Evolutionary conservation across 2,329 filamentous ascomycete genomes (phyloP), one percentile per base, ranked within the genome.

Genomic region (Aspergillus chevalieri): DNA sequence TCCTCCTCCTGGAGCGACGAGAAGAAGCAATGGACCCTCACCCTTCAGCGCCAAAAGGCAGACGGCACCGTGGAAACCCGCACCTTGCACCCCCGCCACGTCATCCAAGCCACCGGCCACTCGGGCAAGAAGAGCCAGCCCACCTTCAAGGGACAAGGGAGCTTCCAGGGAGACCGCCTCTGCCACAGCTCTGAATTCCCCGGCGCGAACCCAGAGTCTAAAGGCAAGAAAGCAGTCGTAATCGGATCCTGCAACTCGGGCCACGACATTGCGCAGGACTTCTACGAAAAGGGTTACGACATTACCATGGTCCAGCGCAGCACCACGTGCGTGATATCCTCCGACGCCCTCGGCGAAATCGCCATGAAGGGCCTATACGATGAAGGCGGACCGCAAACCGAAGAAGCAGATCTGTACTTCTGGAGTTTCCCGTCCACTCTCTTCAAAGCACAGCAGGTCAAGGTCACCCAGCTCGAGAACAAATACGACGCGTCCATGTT

Each of bases 221-320:
- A 72, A 15, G 77, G 77, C 1, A 84, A 82, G 61, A 83, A 79
- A 52, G 84, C 80, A 0, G 68, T 87, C 1, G 78, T 89, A 0
- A 74, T 88, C 0, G 85, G 85, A 1, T 82, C 80, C 1, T 85
- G 84, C 64, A 87, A 86, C 65, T 85, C 82, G 0, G 82, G 75
- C 5, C 82, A 86, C 57, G 85, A 87, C 54, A 87, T 87, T 48
- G 79, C 82, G 0, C 83, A 86, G 49, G 82, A 87, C 53, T 86
- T 78, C 57, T 75, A 79, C 33, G 83, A 86, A 57, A 80, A 82
- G 45, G 85, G 85, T 0, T 83, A 83, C 53, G 72, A 80, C 2
- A 79, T 87, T 1, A 88, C 85, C 0, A 83, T 89, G 65, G 76
- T 89, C 0, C 86, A 89, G 65, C 78, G 85, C 3, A 82, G 79